Evolutionary conservation across 2,329 filamentous ascomycete genomes (phyloP), one percentile per base, ranked within the genome.

Genomic region (Penicillium nordicum): DNA sequence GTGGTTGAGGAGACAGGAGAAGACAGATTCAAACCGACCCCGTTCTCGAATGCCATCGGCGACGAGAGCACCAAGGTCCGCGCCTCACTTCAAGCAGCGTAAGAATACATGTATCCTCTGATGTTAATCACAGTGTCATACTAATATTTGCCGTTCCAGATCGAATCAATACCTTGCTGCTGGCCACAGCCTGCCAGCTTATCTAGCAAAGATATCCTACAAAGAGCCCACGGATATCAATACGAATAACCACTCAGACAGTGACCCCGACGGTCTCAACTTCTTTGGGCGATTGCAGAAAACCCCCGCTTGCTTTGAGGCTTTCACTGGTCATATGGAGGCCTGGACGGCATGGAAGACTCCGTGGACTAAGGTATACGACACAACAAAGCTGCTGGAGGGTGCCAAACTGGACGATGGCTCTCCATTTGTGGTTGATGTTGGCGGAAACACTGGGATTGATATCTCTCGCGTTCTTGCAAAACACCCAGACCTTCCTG

Each of bases 371-470:
- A 58, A 70, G 55, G 58, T 75, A 21, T 67, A 71, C 51, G 61
- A 67, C 25, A 67, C 63, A 51, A 67, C 25, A 25, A 38, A 40
- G 34, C 55, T 68, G 30, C 52, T 69, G 9, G 55, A 67, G 1
- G 64, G 60, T 27, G 59, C 59, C 2, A 56, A 57, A 1, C 47
- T 64, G 0, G 59, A 55, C 2, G 43, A 60, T 36, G 59, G 53
- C 5, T 60, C 61, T 44, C 63, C 71, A 5, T 65, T 69, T 12
- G 61, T 77, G 7, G 74, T 78, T 36, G 75, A 78, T 40, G 58
- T 78, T 4, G 75, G 74, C 38, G 76, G 76, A 7, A 72, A 71
- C 45, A 70, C 67, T 7, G 75, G 74, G 1, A 67, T 73, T 21
- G 74, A 78, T 55, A 61, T 74, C 9, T 63, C 64, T 2, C 66